These are phyloP conservation scores for Penicillium cataractarum DNA, from an alignment of 495 filamentous ascomycete species.

Conservation along the genomic window DNA sequence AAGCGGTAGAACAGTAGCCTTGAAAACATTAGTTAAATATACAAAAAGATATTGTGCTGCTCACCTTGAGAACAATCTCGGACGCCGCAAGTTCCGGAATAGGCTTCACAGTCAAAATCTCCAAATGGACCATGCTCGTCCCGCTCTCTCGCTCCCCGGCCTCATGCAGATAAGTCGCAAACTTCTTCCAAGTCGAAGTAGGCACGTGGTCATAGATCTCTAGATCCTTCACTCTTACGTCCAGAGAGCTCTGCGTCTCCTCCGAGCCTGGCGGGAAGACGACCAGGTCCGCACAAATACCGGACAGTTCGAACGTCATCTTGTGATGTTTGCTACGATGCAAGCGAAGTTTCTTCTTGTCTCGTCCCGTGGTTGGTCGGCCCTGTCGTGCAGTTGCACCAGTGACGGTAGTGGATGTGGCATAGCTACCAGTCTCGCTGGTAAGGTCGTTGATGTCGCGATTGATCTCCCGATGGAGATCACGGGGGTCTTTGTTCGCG, in stretches of 20 bases:
- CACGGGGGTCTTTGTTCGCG: conserved; percentile 77
- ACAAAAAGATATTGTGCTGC: conserved; percentile 13
- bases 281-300: conserved; percentile 81
- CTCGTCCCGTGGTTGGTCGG: conserved; percentile 47
- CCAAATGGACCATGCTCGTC: conserved; percentile 86
- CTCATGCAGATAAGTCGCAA: conserved; percentile 90
- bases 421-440: conserved; percentile 87
- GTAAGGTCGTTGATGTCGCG: conserved; percentile 80
- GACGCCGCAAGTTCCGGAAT: conserved; percentile 81
- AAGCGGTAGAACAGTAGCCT: conserved; percentile 82
- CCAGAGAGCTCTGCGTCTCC: conserved; percentile 84
- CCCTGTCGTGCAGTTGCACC: conserved; percentile 58
- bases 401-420: conserved; percentile 67
- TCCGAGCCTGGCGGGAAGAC: conserved; percentile 76
- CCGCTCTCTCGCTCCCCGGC: conserved; percentile 81
- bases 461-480: conserved; percentile 82
- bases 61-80: conserved; percentile 83
- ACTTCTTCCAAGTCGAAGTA: conserved; percentile 98
- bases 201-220: conserved; percentile 94
- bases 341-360: conserved; percentile 70
- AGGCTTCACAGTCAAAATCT: conserved; percentile 85
- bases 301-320: conserved; percentile 90
- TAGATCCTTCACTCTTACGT: conserved; percentile 78
- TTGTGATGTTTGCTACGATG: conserved; percentile 89
- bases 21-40: conserved; percentile 11